phyloP scores from a whole-genome alignment of 179 eudicot species.

The Silene coronaria region DNA sequence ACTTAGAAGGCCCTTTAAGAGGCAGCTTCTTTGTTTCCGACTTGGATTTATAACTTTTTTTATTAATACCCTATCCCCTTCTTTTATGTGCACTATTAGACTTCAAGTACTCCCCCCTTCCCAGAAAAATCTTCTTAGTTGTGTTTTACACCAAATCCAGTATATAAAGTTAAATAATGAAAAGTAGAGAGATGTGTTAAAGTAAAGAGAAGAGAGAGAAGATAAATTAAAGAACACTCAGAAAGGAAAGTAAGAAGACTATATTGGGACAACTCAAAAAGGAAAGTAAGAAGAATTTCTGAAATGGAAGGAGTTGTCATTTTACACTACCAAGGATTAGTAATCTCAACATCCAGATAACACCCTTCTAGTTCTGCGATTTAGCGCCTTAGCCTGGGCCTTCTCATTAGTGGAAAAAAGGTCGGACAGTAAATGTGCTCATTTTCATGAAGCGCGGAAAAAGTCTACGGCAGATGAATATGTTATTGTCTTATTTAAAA shows the following conservation, averaged over 20 bases:
- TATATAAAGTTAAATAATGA: too few relatives aligned
- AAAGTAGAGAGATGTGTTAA: too few relatives aligned
- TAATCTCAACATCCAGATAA: not conserved
- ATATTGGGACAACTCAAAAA: not conserved
- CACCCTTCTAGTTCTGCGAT: not conserved
- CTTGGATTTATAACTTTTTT: too few relatives aligned
- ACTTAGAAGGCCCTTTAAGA: not conserved
- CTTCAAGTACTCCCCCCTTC: not conserved
- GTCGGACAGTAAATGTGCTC: not conserved
- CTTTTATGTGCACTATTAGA: not conserved
- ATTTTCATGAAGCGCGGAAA: not conserved
- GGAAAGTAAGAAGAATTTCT: not conserved
- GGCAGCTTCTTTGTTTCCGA: not conserved
- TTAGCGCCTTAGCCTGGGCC: not conserved
- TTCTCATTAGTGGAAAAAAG: not conserved
- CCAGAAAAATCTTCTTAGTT: too few relatives aligned
- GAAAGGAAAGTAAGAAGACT: not conserved
- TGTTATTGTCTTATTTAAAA: not conserved
- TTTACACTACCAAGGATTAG: not conserved
- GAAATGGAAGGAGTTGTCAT: not conserved
- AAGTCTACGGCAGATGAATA: not conserved
- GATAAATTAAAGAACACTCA: not conserved
- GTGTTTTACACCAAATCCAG: too few relatives aligned
- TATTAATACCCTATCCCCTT: not conserved
- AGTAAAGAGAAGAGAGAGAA: not conserved